Evolutionary conservation across 129 eudicot species (phyloP), one percentile per base, ranked within the genome.

Genomic region (Helichrysum umbraculigerum): DNA sequence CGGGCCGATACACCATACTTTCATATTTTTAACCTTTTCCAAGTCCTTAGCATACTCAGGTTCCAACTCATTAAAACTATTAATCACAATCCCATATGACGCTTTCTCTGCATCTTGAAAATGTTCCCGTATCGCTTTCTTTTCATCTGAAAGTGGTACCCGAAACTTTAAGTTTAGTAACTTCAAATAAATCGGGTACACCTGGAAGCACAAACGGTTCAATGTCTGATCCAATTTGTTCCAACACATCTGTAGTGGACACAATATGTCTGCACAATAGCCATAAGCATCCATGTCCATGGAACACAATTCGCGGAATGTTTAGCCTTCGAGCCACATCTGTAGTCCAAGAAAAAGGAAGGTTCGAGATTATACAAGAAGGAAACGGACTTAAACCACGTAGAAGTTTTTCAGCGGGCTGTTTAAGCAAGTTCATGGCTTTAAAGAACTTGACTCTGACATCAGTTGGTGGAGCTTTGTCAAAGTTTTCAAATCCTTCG

Each of bases 261-360:
- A 32, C 22, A 33, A 64, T 16, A n/a, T 64, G 69, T 8, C 10
- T 64, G 44, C 42, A 64, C 69, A 64, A 64, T 15, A 29, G 42
- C 9, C 20, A 64, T n/a, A 64, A 64, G 44, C 44, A 64, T 33
- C 69, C 69, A 4, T 44, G 69, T 28, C 69, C 69, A 64, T 64
- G 37, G 69, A 64, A 64, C 44, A 64, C 69, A 8, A 64, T 17
- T 0, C 69, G 15, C 1, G 69, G 69, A 32, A 64, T 32, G 44
- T 64, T 64, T 14, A 64, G 21, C 44, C 69, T 30, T 32, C 21
- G 69, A 64, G 69, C 44, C 69, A 64, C 11, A 33, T 64, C 22
- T 29, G 44, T 64, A 15, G 69, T 29, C 69, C 69, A 64, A 14
- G 42, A 34, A 34, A 63, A 33, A 30, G 35, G 19, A 63, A 28